A percentile compares a stretch with the other conserved stretches of the same genome.
These are phyloP conservation scores for Phytopythium delawarense DNA, from an alignment of 352 stramenopile genomes.

Conservation along the genomic window DNA sequence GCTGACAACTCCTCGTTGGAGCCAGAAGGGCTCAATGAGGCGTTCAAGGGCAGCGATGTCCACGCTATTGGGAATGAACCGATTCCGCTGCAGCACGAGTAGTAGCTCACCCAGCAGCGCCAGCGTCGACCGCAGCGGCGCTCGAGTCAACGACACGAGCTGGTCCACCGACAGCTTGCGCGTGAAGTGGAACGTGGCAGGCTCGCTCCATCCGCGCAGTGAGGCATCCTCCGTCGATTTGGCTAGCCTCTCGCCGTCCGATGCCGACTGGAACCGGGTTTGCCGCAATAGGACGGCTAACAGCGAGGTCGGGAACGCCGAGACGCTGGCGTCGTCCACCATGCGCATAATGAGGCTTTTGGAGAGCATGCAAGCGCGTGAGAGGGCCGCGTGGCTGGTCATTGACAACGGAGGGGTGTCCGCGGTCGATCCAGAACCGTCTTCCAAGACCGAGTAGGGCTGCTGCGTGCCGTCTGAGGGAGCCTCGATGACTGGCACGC, in stretches of 20 bases:
- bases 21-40: slow-evolving; percentile 48
- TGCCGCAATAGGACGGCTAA: slow-evolving; percentile 38
- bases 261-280: slow-evolving; percentile 23
- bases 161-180: slow-evolving; percentile 40
- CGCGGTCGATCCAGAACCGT: neutral
- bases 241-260: neutral
- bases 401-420: neutral
- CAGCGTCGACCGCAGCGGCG: slow-evolving; percentile 25
- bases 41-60: slow-evolving; percentile 27
- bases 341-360: slow-evolving; percentile 45
- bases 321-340: slow-evolving; percentile 20
- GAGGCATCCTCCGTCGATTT: neutral
- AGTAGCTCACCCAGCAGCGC: slow-evolving; percentile 50
- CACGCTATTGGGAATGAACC: slow-evolving; percentile 14
- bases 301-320: slow-evolving; percentile 33
- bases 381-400: slow-evolving; percentile 8
- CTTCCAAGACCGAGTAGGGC: neutral
- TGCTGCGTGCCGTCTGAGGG: neutral
- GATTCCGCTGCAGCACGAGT: slow-evolving; percentile 37
- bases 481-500: neutral
- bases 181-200: slow-evolving; percentile 41
- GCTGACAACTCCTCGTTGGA: slow-evolving; percentile 9
- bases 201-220: slow-evolving; percentile 21
- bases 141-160: slow-evolving; percentile 18
- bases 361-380: slow-evolving; percentile 19